Base-by-base conservation (phyloP, 176 grass and related monocot species). In the Ampelocalamus luodianensis region DNA sequence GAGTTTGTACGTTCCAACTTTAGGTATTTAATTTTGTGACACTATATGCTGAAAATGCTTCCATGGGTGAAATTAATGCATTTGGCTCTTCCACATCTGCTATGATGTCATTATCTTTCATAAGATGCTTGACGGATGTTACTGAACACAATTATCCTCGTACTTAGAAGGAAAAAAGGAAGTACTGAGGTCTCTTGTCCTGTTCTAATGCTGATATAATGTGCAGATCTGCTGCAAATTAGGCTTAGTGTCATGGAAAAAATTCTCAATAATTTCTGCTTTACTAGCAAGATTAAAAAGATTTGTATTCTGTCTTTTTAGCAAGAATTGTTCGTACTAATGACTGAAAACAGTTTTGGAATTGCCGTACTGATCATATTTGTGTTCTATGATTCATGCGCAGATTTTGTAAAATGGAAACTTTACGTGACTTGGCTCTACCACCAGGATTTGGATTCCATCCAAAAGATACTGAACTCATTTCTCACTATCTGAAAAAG, bases 391-490 rank as follows among this genome's bases (percentile, higher is more conserved):
- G 24, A 11, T 62, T 79, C 46, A 62, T 84, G 74, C n/a, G 56
- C 84, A 87, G 71, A 10, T 44, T 44, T 44, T 44, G 42, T 43
- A 43, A 37, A 75, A 94, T 94, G 92, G 90, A 97, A 46, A 68
- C 58, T 66, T 64, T 97, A 13, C 85, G 71, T 85, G 49, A 26
- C 32, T 83, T 88, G 29, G 32, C 69, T 11, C 85, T 95, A 24
- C 95, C 85, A 48, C 93, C 83, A 29, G 91, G 93, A 78, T 98
- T 92, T 82, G 95, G 95, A 2, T 98, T 98, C 54, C 91, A 98
- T 86, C 95, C 95, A 14, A 95, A 91, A 1, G 93, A 98, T 44
- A 26, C 20, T 1, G 95, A 98, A 80, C 93, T 95, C 11, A 64
- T 98, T 74, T 86, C 79, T 78, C 89, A 93, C 77, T 95, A 98